Conservation (phyloP, 2,329 filamentous ascomycete species). For the Colletotrichum kahawae region DNA sequence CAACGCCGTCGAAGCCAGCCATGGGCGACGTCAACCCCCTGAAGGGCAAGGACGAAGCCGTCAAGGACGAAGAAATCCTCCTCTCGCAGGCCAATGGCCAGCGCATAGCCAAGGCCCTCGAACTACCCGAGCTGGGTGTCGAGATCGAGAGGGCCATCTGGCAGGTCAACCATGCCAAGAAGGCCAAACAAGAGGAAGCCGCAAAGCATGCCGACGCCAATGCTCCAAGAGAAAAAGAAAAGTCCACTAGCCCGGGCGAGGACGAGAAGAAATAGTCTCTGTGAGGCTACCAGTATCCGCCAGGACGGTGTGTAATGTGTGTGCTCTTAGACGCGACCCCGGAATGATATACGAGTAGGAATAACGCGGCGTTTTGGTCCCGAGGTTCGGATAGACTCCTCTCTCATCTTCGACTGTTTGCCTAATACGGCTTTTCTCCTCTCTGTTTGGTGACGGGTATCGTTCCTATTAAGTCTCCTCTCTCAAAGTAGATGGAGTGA, state of each 20-base stretch:
- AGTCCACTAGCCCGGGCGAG: constrained; percentile 2
- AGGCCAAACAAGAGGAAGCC: constrained; percentile 40
- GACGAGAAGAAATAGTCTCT: constrained; percentile 19
- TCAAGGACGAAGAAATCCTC: constrained; percentile 41
- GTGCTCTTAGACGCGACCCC: constrained; percentile 7
- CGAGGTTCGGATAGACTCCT: constrained; percentile 10
- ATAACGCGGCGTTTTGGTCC: background rate
- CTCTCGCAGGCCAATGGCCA: constrained; percentile 59
- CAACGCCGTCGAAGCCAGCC: constrained; percentile 31
- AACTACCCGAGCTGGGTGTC: constrained; percentile 72
- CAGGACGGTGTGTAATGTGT: constrained; percentile 2
- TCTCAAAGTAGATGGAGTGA: background rate
- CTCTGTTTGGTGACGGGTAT: background rate
- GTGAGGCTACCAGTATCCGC: background rate
- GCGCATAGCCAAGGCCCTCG: constrained; percentile 64
- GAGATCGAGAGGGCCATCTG: constrained; percentile 79
- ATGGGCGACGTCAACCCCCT: constrained; percentile 23
- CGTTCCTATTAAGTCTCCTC: background rate
- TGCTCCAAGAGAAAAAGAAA: constrained; percentile 24
- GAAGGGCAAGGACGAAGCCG: constrained; percentile 23
- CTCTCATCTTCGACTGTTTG: constrained; percentile 2
- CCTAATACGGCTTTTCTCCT: background rate
- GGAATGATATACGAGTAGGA: constrained; percentile 5
- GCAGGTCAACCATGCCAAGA: constrained; percentile 65
- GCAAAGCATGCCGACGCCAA: constrained; percentile 13